Evolutionary conservation across 2,329 filamentous ascomycete genomes (phyloP).

Genomic region (Fusarium ambrosium): DNA sequence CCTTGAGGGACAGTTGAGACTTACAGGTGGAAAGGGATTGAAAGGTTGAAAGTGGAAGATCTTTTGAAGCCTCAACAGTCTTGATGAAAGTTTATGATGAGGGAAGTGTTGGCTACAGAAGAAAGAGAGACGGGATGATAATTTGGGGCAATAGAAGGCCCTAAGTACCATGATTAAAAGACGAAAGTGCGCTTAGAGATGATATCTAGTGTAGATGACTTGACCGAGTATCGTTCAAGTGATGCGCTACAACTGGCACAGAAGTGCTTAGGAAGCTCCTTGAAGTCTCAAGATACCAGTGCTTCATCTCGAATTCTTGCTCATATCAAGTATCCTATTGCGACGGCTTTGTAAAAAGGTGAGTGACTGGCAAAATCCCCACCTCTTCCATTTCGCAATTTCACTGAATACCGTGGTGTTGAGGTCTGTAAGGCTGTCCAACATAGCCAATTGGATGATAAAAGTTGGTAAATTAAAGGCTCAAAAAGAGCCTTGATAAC

Average conservation of each 20-base stretch:
- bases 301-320: not conserved
- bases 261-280: not conserved
- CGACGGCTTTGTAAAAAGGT: not conserved
- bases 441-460: not conserved
- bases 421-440: not conserved
- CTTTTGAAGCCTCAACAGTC: not conserved
- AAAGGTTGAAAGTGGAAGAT: not conserved
- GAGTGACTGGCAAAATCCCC: not conserved
- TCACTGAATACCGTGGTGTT: not conserved
- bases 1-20: not conserved
- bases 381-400: not conserved
- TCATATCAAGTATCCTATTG: not conserved
- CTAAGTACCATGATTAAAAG: not conserved
- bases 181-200: not conserved
- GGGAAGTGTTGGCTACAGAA: not conserved
- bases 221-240: rapidly evolving
- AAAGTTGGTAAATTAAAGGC: not conserved
- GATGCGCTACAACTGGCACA: not conserved
- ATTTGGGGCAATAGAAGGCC: not conserved
- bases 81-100: not conserved
- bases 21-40: not conserved
- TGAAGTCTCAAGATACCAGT: not conserved
- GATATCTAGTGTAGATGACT: not conserved
- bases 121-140: not conserved
- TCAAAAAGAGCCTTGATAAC: no score